A percentile compares a stretch with the other conserved stretches of the same genome.
These are phyloP conservation scores for Spergularia azorica DNA, from an alignment of 179 eudicot species.

Conservation along the genomic window DNA sequence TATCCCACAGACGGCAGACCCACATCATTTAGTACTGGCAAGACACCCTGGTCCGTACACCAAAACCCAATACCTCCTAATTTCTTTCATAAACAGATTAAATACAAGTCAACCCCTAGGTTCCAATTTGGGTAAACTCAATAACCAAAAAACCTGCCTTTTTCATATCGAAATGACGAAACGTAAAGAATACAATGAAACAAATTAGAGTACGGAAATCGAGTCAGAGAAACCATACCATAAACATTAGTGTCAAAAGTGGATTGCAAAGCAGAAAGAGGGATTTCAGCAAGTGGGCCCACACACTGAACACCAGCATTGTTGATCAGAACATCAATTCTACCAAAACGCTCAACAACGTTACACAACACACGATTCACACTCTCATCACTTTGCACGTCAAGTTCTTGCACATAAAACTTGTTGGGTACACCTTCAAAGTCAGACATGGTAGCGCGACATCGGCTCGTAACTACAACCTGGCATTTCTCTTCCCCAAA, in stretches of 20 bases:
- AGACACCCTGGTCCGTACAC: too few relatives aligned
- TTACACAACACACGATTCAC: slow-evolving; percentile 42
- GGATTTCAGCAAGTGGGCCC: slow-evolving; percentile 88
- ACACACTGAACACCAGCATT: slow-evolving; percentile 87
- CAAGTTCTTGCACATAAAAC: slow-evolving; percentile 60
- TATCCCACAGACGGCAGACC: too few relatives aligned
- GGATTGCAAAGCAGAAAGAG: slow-evolving; percentile 49
- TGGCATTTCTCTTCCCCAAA: slow-evolving; percentile 64
- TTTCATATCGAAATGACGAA: background rate
- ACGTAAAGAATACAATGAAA: background rate
- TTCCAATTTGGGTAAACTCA: too few relatives aligned
- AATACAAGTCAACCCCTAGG: too few relatives aligned
- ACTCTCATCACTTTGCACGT: slow-evolving; percentile 66
- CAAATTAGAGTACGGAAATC: background rate
- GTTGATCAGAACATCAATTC: slow-evolving; percentile 70
- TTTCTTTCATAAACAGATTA: too few relatives aligned
- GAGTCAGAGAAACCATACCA: slow-evolving; percentile 37
- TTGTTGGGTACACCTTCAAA: slow-evolving; percentile 36
- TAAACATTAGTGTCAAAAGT: slow-evolving; percentile 80
- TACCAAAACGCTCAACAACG: slow-evolving; percentile 57
- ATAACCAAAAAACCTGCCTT: too few relatives aligned
- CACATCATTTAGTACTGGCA: too few relatives aligned
- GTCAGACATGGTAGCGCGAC: slow-evolving; percentile 56
- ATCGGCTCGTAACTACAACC: slow-evolving; percentile 76
- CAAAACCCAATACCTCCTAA: too few relatives aligned